Base-by-base conservation (phyloP, 1,139 yeast species). In the Zygotorulaspora mrakii region DNA sequence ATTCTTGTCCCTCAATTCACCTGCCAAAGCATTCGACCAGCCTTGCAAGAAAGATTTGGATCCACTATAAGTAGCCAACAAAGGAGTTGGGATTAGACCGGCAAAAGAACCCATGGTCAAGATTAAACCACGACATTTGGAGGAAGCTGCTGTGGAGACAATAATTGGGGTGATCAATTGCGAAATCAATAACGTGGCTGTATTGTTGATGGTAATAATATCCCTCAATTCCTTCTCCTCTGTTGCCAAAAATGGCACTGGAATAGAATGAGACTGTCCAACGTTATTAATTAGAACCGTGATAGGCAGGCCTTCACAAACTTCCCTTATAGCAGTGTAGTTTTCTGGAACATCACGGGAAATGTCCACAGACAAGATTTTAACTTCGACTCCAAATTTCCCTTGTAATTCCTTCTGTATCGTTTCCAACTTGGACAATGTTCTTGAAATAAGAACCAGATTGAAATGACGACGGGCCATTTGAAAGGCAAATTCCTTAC, bases 31-130 rank as follows among this genome's bases (percentile, higher is more conserved):
- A 43, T 75, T 70, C 38, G 91, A 84, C 98, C 98, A 91, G 42
- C 80, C 76, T 67, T 91, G 97, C 57, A 91, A 72, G 65, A 91
- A 91, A 5, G 95, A 89, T 69, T 91, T 91, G 37, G 97, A 88
- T 11, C 98, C 99, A 12, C 97, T 84, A 68, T 91, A 91, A 5
- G 91, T 83, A 16, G 97, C 95, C 57, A 94, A 74, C 54, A 79
- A 74, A 16, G 98, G 96, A 12, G 96, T 83, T 40, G 98, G 98
- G 38, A 86, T 72, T 50, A 88, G 73, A 1, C 97, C 99, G 39
- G 95, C 95, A 61, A 91, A 91, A 1, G 97, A 89, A 26, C 98
- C 96, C 96, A 91, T 87, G 29, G 94, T 88, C 57, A 91, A 69
- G 46, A 94, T 76, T 56, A 91, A 74, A 28, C 95, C 95, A 47